Evolutionary conservation across 306 rosid genomes (phyloP).

Genomic region (Cyclanthera cordifolia): DNA sequence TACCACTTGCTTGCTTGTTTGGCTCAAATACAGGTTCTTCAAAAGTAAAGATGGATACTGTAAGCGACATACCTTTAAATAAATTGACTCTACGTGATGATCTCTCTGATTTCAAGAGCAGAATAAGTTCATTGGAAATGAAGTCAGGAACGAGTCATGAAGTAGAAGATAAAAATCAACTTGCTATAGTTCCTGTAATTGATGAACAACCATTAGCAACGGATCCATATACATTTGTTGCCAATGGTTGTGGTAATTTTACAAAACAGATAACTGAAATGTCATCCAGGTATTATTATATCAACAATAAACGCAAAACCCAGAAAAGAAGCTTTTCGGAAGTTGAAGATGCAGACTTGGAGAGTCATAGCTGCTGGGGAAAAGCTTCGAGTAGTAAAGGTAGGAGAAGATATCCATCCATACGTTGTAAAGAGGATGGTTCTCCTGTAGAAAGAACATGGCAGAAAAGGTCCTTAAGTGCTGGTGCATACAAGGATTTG

Average conservation of each 20-base stretch:
- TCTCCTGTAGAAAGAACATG: slow-evolving; percentile 24
- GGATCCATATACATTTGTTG: slow-evolving; percentile 12
- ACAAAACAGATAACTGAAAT: slow-evolving; percentile 21
- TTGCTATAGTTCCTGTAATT: slow-evolving; percentile 42
- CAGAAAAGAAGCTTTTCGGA: slow-evolving; percentile 26
- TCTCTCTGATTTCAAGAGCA: slow-evolving; percentile 21
- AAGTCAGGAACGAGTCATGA: slow-evolving; percentile 22
- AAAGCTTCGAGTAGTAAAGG: slow-evolving; percentile 20
- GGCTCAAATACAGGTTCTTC: slow-evolving; percentile 16
- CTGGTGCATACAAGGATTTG: slow-evolving; percentile 64
- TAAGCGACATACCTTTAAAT: slow-evolving; percentile 13
- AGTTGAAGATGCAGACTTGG: slow-evolving; percentile 39
- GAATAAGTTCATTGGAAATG: slow-evolving; percentile 14
- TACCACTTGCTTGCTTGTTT: slow-evolving; percentile 48
- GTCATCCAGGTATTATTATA: slow-evolving; percentile 24
- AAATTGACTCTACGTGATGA: slow-evolving; percentile 14
- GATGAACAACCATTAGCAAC: slow-evolving; percentile 26
- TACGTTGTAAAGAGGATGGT: slow-evolving; percentile 22
- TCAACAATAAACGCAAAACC: slow-evolving; percentile 23
- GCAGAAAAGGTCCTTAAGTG: slow-evolving; percentile 48
- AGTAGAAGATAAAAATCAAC: slow-evolving; percentile 24
- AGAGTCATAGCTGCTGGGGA: slow-evolving; percentile 31
- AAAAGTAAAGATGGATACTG: slow-evolving; percentile 3
- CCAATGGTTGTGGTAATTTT: slow-evolving; percentile 20
- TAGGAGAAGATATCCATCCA: slow-evolving; percentile 18